phyloP scores from a whole-genome alignment of 306 rosid genomes.

The Fagus crenata region DNA sequence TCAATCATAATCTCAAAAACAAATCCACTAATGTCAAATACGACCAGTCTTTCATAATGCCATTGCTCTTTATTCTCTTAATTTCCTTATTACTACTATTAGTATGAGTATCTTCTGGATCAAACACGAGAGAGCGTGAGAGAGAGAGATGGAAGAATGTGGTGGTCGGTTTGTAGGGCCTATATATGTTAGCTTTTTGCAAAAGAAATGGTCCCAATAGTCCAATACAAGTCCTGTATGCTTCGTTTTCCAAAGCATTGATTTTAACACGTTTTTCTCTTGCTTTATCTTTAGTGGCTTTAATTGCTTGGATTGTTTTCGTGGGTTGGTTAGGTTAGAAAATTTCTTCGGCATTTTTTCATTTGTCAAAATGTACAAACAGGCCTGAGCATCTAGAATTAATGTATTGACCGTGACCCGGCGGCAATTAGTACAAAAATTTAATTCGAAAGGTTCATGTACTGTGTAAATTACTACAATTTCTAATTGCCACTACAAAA shows the following conservation, averaged over 20 bases:
- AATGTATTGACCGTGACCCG: too few species aligned
- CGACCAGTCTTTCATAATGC: background rate
- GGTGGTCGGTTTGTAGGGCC: slow-evolving; percentile 20
- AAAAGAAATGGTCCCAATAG: background rate
- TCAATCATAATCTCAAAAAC: background rate
- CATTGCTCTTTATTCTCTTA: background rate
- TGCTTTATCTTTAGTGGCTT: background rate
- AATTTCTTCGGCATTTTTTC: background rate
- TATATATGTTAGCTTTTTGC: slow-evolving; percentile 17
- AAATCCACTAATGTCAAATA: background rate
- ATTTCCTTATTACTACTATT: background rate
- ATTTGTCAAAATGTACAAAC: background rate
- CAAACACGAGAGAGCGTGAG: background rate
- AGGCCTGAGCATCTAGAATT: too few species aligned
- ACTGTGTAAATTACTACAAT: too few species aligned
- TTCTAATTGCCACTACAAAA: too few species aligned
- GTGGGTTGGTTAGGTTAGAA: background rate
- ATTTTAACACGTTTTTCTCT: background rate
- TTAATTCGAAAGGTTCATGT: too few species aligned
- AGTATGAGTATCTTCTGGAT: background rate
- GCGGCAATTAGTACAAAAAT: too few species aligned
- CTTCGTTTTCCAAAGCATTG: background rate
- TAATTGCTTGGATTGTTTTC: background rate
- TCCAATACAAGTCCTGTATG: background rate
- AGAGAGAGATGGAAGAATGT: background rate